These are phyloP conservation scores for Cyberlindnera sargentensis DNA, from an alignment of 805 yeast species.

Conservation along the genomic window DNA sequence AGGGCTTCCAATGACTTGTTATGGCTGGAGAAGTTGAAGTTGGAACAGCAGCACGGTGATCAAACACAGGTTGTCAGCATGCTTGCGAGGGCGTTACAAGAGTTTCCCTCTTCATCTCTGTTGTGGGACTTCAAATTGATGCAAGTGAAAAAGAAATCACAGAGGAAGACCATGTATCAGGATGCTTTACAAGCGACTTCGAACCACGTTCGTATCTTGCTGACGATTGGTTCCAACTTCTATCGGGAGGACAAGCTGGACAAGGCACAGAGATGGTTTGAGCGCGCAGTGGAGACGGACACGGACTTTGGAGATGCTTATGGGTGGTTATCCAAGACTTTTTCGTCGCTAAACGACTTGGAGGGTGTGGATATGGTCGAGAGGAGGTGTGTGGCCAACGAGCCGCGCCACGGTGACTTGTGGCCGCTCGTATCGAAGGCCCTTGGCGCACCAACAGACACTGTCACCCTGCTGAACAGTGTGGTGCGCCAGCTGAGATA, in stretches of 20 bases:
- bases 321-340: constrained; percentile 50
- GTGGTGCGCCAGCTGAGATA: constrained; percentile 6
- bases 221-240: constrained; percentile 60
- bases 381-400: constrained; percentile 32
- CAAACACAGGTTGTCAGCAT: constrained; percentile 44
- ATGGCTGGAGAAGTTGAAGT: constrained; percentile 48
- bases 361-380: constrained; percentile 33
- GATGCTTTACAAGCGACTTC: constrained; percentile 66
- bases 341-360: constrained; percentile 14
- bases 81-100: constrained; percentile 50
- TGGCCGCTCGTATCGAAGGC: constrained; percentile 52
- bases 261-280: constrained; percentile 70
- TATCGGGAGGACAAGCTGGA: constrained; percentile 56
- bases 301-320: constrained; percentile 68
- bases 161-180: constrained; percentile 50
- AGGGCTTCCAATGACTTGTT: constrained; percentile 44
- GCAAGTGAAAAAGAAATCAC: constrained; percentile 36
- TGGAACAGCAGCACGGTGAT: constrained; percentile 51
- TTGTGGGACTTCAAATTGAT: constrained; percentile 62
- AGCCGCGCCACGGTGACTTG: constrained; percentile 52
- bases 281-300: constrained; percentile 53
- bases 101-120: constrained; percentile 48
- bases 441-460: constrained; percentile 32
- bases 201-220: constrained; percentile 51
- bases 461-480: constrained; percentile 32